Percentiles rank a stretch among this genome's conserved stretches.
Evolutionary conservation across 2,329 filamentous ascomycete genomes (phyloP).

Genomic region (Xylaria sp.): DNA sequence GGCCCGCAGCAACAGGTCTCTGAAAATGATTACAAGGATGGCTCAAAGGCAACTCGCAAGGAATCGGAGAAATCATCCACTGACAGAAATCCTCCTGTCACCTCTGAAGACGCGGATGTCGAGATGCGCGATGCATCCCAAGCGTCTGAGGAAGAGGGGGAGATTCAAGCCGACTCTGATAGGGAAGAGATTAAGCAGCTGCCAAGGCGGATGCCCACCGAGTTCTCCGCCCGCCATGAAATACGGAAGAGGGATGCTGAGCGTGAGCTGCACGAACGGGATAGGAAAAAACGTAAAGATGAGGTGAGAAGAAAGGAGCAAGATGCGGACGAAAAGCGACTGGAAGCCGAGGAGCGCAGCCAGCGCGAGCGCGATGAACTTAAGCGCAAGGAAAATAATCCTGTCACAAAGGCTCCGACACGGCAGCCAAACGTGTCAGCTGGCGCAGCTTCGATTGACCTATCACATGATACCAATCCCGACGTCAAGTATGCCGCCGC

Average conservation of each 20-base stretch:
- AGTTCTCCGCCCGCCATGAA: slow-evolving; percentile 21
- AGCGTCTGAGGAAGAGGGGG: slow-evolving; percentile 26
- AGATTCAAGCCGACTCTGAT: slow-evolving; percentile 33
- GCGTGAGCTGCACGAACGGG: slow-evolving; percentile 25
- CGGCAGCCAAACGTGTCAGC: no score
- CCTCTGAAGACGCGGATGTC: slow-evolving; percentile 51
- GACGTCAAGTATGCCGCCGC: no score
- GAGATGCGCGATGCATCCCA: slow-evolving; percentile 49
- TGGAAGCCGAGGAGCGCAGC: slow-evolving; percentile 31
- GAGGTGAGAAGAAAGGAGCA: slow-evolving; percentile 31
- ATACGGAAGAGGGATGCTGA: slow-evolving; percentile 32
- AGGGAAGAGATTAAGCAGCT: slow-evolving; percentile 35
- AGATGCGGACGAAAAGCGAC: slow-evolving; percentile 30
- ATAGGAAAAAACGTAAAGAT: slow-evolving; percentile 27
- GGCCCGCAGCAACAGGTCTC: slow-evolving; percentile 29
- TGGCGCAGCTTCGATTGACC: no score
- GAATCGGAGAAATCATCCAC: slow-evolving; percentile 38
- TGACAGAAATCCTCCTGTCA: slow-evolving; percentile 52
- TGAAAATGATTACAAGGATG: slow-evolving; percentile 36
- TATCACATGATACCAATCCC: no score
- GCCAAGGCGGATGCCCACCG: slow-evolving; percentile 29
- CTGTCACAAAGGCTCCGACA: no score
- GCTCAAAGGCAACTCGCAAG: slow-evolving; percentile 37
- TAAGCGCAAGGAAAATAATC: slow-evolving; percentile 19
- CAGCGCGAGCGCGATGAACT: slow-evolving; percentile 29